These are phyloP conservation scores for Bimuria novae-zelandiae DNA, from an alignment of 2,329 filamentous ascomycete species.

Conservation along the genomic window DNA sequence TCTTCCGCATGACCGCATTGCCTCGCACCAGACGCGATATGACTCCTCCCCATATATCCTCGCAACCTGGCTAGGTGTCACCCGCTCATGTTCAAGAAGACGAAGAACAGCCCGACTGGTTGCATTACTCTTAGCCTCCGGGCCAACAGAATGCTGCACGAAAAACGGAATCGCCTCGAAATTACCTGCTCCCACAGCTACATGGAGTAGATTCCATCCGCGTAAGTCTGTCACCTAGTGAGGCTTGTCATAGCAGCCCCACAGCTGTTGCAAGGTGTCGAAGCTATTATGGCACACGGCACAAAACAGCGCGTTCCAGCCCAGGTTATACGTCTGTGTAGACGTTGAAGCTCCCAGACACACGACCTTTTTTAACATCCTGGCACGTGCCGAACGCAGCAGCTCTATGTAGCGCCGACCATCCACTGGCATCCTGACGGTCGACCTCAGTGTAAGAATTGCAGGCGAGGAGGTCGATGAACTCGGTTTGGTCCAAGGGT, in stretches of 20 bases:
- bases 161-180: conserved; percentile 14
- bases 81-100: background rate
- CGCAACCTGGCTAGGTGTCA: conserved; percentile 7
- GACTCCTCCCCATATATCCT: conserved; percentile 5
- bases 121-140: conserved; percentile 7
- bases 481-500: conserved; percentile 5
- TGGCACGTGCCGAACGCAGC: conserved; percentile 10
- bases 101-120: conserved; percentile 11
- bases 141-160: conserved; percentile 8
- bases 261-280: conserved; percentile 9
- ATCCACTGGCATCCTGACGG: conserved; percentile 6
- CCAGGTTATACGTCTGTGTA: conserved; percentile 1
- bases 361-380: background rate
- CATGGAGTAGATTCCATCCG: conserved; percentile 16
- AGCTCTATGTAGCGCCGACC: conserved; percentile 9
- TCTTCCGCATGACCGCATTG: background rate
- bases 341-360: background rate
- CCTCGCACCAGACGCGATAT: conserved; percentile 9
- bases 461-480: conserved; percentile 10
- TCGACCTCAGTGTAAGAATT: conserved; percentile 10
- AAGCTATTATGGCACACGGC: conserved; percentile 11
- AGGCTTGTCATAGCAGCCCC: background rate
- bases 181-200: conserved; percentile 12
- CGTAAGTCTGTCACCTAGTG: conserved; percentile 6
- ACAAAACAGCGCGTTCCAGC: conserved; percentile 12